Conservation (phyloP, 768 basidiomycete genomes). For the Rickenella mellea region DNA sequence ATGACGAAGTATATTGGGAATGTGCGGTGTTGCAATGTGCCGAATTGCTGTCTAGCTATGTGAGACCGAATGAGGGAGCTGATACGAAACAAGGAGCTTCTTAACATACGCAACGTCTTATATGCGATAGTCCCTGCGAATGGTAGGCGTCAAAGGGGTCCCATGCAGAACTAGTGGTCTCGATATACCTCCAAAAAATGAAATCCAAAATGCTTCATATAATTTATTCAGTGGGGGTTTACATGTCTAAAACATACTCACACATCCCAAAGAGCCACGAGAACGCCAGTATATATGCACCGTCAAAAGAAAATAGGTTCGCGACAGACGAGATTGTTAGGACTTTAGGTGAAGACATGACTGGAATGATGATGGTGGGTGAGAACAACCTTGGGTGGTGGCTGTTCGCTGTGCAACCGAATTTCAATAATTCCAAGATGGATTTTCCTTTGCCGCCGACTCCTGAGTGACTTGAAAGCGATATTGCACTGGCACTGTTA, state of each 20-base stretch:
- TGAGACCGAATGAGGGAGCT: slow-evolving; percentile 2
- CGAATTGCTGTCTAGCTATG: slow-evolving; percentile 62
- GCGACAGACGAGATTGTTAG: not conserved
- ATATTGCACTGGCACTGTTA: too few species aligned
- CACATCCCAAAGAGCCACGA: slow-evolving; percentile 64
- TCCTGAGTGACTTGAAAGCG: too few species aligned
- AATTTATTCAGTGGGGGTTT: not conserved
- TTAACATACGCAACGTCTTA: slow-evolving; percentile 43
- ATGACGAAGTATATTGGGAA: slow-evolving; percentile 69
- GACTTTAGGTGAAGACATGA: not conserved
- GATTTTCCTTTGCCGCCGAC: too few species aligned
- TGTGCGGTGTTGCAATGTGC: slow-evolving; percentile 60
- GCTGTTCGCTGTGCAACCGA: too few species aligned
- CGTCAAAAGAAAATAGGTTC: slow-evolving; percentile 7
- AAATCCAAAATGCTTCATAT: slow-evolving; percentile 41
- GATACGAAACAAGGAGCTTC: not conserved
- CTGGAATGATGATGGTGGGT: not conserved
- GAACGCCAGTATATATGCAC: slow-evolving; percentile 47
- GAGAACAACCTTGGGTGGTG: not conserved
- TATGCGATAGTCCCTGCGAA: slow-evolving; percentile 48
- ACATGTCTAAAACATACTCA: slow-evolving; percentile 22
- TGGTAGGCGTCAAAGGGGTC: slow-evolving; percentile 7
- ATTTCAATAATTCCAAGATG: too few species aligned
- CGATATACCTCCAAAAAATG: slow-evolving; percentile 51
- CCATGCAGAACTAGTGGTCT: not conserved